phyloP scores from a whole-genome alignment of 257 asterid species.

The Solanum virginianum region DNA sequence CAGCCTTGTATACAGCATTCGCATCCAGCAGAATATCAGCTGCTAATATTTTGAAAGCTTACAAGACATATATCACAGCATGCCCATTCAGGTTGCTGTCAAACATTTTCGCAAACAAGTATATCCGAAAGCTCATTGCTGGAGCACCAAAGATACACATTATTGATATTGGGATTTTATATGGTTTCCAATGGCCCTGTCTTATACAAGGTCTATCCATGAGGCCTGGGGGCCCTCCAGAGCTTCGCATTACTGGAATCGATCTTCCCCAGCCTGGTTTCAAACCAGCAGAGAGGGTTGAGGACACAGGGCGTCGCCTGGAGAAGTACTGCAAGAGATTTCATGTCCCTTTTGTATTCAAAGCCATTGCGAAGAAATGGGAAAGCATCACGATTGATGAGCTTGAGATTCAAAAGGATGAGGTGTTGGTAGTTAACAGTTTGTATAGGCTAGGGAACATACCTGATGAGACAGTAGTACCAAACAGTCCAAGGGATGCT shows the following conservation, averaged over 20 bases:
- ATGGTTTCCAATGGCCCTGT: conserved; percentile 35
- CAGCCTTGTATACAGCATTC: conserved; percentile 11
- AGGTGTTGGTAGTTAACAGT: no score
- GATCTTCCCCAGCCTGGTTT: neutral
- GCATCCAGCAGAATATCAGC: conserved; percentile 13
- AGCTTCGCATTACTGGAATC: conserved; percentile 18
- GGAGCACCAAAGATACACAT: conserved; percentile 18
- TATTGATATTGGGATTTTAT: conserved; percentile 22
- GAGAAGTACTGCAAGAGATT: no score
- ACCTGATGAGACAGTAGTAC: no score
- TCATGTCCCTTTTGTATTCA: no score
- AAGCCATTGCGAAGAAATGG: no score
- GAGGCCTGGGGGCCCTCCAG: conserved; percentile 16
- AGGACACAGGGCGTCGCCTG: no score
- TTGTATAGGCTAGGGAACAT: no score
- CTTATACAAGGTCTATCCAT: conserved; percentile 20
- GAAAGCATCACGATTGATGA: no score
- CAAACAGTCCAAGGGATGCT: no score
- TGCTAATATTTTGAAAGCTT: conserved; percentile 16
- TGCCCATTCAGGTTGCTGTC: conserved; percentile 18
- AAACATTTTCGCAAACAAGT: conserved; percentile 12
- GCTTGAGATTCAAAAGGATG: no score
- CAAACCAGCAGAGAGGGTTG: no score
- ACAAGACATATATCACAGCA: conserved; percentile 14
- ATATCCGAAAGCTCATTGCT: conserved; percentile 6